Evolutionary conservation across 345 rosid species (phyloP), one percentile per base, ranked within the genome.

Genomic region (Populus deltoides): DNA sequence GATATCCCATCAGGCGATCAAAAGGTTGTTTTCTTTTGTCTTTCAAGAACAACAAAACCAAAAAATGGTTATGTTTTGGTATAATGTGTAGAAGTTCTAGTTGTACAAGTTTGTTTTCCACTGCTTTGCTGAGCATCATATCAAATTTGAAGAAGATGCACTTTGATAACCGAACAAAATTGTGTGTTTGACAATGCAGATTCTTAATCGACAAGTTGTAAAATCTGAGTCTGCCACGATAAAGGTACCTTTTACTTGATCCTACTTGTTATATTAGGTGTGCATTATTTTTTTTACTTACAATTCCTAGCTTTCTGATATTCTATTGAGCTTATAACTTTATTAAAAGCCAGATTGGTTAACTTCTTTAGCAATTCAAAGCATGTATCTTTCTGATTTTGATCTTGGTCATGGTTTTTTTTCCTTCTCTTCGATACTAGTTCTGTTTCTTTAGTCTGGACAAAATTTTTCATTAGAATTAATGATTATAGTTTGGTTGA

Each of bases 181-280:
- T 41, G 35, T 81, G 15, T 31, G 25, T 49, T 61, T 85, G 78
- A 72, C 80, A 31, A 49, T 86, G 90, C 89, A 95, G 98, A 84
- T 87, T 80, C 88, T 90, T 71, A 81, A 84, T 75, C 90, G 94
- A n/a, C 97, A 93, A 87, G 93, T 93, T 66, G 93, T 95, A 71
- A 95, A 95, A 88, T 93, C 98, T 16, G 99, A 95, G 78, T 90
- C 96, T 71, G 99, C 99, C 71, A 88, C 98, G 55, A 89, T 95
- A 70, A 92, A 87, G 96, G 99, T 95, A 86, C 55, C 55, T 25
- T 43, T 10, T n/a, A 49, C 61, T 73, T 79, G 8, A 71, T 47
- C 70, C 25, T 63, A 24, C 67, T 7, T 68, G 70, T 13, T 35
- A 49, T 18, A 17, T 29, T 47, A 8, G 15, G 27, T 59, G 33